Evolutionary conservation across 441 rosid species (phyloP).

Genomic region (California macrophylla): DNA sequence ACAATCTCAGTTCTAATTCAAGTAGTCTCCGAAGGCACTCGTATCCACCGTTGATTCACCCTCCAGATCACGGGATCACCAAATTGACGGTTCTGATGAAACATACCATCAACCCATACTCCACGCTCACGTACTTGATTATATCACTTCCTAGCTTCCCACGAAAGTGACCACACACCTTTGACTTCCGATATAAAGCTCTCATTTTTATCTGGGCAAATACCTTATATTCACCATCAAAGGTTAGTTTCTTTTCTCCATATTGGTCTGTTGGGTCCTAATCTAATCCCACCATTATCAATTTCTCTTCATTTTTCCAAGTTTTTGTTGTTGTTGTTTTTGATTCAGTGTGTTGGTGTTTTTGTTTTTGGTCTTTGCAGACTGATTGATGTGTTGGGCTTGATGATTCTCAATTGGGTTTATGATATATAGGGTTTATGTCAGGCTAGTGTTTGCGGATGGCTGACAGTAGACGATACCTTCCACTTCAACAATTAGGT

Average conservation of each 20-base stretch:
- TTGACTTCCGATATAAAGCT: not conserved
- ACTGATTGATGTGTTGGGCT: not conserved
- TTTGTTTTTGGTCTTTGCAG: not conserved
- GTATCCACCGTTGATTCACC: not conserved
- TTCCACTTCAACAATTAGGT: not conserved
- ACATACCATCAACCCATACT: not conserved
- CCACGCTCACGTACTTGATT: not conserved
- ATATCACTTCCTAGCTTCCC: not conserved
- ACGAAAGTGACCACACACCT: conserved; percentile 1
- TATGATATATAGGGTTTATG: not conserved
- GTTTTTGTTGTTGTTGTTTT: not conserved
- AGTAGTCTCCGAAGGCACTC: not conserved
- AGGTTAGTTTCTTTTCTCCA: not conserved
- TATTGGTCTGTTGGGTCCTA: too few species aligned
- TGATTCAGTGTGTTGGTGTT: not conserved
- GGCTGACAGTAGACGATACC: not conserved
- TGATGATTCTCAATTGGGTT: not conserved
- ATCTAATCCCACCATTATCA: too few species aligned
- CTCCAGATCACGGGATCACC: not conserved
- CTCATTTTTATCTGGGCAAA: not conserved
- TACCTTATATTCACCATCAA: not conserved
- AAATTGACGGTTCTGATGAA: not conserved
- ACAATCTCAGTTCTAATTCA: too few species aligned
- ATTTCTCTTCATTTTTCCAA: not conserved
- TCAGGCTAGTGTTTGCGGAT: not conserved